Evolutionary conservation across 148 eudicot species (phyloP).

Genomic region (Amaranthus palmeri): DNA sequence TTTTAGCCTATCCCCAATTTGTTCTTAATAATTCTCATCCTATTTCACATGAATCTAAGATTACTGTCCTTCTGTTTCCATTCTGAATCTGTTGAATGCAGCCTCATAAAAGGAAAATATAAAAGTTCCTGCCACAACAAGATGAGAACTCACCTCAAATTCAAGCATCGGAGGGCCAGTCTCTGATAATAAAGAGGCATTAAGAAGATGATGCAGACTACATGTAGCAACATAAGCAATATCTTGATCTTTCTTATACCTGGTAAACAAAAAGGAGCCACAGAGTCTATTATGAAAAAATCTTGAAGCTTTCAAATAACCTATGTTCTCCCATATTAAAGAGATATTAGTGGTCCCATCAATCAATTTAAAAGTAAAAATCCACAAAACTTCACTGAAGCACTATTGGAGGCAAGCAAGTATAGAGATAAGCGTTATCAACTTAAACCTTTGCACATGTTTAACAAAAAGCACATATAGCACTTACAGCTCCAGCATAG

Average conservation of each 20-base stretch:
- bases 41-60: too few relatives aligned
- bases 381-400: not conserved
- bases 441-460: not conserved
- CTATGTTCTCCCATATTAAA: not conserved
- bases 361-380: not conserved
- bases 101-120: not conserved
- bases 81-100: not conserved
- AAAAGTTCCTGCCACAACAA: not conserved
- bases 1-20: too few relatives aligned
- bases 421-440: not conserved
- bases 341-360: not conserved
- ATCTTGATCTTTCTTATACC: constrained; percentile 84
- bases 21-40: too few relatives aligned
- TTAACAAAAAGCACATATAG: constrained; percentile 1
- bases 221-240: constrained; percentile 73
- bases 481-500: constrained; percentile 88
- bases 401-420: not conserved
- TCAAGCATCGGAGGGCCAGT: constrained; percentile 94
- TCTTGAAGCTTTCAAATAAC: not conserved
- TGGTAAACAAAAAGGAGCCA: constrained; percentile 19
- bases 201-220: constrained; percentile 84
- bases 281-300: not conserved
- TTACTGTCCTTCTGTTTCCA: not conserved
- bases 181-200: constrained; percentile 76
- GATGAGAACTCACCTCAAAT: constrained; percentile 57